Conservation (phyloP, 1,139 yeast genomes). For the Yamadazyma buinensis region DNA sequence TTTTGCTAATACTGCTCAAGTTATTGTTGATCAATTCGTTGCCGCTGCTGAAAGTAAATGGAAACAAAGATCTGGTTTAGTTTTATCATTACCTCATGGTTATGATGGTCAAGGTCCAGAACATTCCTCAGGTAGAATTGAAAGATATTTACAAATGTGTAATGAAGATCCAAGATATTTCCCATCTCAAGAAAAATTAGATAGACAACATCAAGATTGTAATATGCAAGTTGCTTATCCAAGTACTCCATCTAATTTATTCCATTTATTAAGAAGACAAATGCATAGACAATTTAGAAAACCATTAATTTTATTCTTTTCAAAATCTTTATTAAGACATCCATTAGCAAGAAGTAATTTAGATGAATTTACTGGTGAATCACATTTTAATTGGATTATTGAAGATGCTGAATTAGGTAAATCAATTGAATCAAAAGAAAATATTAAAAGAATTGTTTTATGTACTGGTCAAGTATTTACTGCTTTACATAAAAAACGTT, state of each 20-base stretch:
- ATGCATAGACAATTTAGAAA: conserved; percentile 99
- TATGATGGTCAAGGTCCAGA: conserved; percentile 99
- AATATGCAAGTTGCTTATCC: conserved; percentile 98
- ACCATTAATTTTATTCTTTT: conserved; percentile 85
- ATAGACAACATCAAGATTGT: conserved; percentile 98
- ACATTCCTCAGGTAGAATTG: conserved; percentile 97
- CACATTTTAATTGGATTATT: conserved; percentile 92
- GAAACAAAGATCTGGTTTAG: conserved; percentile 98
- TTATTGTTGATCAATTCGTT: conserved; percentile 92
- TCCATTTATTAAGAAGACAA: conserved; percentile 98
- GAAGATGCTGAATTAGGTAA: conserved; percentile 86
- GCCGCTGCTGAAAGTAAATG: conserved; percentile 98
- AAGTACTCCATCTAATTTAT: conserved; percentile 93
- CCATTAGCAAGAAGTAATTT: conserved; percentile 91
- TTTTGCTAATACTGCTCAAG: conserved; percentile 99
- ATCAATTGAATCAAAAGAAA: conserved; percentile 71
- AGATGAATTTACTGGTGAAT: conserved; percentile 84
- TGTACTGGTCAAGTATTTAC: conserved; percentile 94
- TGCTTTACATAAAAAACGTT: conserved; percentile 87
- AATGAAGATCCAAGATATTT: conserved; percentile 93
- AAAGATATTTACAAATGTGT: conserved; percentile 92
- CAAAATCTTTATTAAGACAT: conserved; percentile 93
- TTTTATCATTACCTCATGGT: conserved; percentile 96
- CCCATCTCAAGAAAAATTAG: conserved; percentile 86
- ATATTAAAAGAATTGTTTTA: conserved; percentile 81